phyloP scores from a whole-genome alignment of 495 filamentous ascomycete species.

The Acidiella bohemica region DNA sequence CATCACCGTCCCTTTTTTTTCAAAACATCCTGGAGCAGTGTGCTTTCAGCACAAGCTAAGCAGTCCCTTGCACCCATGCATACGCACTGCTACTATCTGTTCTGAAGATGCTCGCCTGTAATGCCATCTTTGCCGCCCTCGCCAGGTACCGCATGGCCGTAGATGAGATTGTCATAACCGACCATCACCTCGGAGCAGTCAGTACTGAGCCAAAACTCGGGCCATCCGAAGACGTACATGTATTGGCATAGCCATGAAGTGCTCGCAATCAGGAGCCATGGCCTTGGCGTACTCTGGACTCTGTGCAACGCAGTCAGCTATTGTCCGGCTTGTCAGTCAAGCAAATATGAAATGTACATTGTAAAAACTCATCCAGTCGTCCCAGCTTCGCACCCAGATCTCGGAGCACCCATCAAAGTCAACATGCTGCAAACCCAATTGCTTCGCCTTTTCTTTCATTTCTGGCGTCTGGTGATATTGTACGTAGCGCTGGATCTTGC shows the following conservation, averaged over 20 bases:
- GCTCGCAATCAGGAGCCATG: slow-evolving; percentile 18
- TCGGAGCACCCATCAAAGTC: slow-evolving; percentile 23
- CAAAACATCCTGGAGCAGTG: too few species aligned
- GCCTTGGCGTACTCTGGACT: slow-evolving; percentile 12
- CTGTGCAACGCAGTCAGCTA: neutral
- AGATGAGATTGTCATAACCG: slow-evolving; percentile 17
- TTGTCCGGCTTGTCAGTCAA: neutral
- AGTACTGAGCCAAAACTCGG: neutral
- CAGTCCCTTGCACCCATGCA: too few species aligned
- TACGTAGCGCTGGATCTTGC: slow-evolving; percentile 24
- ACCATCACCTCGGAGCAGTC: slow-evolving; percentile 17
- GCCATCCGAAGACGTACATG: neutral
- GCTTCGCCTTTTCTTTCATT: slow-evolving; percentile 22
- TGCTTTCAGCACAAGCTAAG: too few species aligned
- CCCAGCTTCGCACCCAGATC: slow-evolving; percentile 24
- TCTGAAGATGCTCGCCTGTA: slow-evolving; percentile 1
- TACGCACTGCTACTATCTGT: too few species aligned
- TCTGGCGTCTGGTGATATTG: slow-evolving; percentile 22
- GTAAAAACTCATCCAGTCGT: slow-evolving; percentile 23
- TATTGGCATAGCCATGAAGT: slow-evolving; percentile 23
- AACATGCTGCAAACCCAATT: slow-evolving; percentile 21
- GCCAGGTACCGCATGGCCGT: slow-evolving; percentile 3
- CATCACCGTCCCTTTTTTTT: too few species aligned
- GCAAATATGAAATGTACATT: neutral
- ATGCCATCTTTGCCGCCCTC: slow-evolving; percentile 10